Evolutionary conservation across 2,329 filamentous ascomycete genomes (phyloP), one percentile per base, ranked within the genome.

Genomic region (Purpureocillium lavendulum): DNA sequence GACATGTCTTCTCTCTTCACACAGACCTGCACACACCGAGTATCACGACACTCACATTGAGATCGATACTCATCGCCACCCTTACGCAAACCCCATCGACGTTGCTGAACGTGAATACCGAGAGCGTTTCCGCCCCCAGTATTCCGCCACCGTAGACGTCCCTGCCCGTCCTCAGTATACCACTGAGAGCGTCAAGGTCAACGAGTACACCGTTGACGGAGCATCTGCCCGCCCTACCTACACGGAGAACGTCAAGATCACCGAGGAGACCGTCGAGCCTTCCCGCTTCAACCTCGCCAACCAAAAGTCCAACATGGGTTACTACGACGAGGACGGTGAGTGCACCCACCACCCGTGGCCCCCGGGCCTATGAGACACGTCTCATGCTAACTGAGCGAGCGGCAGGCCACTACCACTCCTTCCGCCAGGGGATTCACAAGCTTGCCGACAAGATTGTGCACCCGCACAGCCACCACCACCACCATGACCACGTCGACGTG

Each of bases 11-110:
- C 31, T 34, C 38, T 33, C 37, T 24, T 40, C 43, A 36, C 43
- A 43, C 49, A 61, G 58, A 54, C 54, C 59, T 52, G 49, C 54
- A 57, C 64, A 51, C 49, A 55, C 56, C 49, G 54, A 67, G 55
- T 80, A 77, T 69, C 67, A 73, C 56, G 76, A 82, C 62, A 72
- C 76, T 61, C 76, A 78, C 60, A 66, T 85, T 62, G 77, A 86
- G 65, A 69, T 80, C 58, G 72, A 84, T 61, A 56, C 54, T 48
- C 70, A 70, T 49, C 61, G 64, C 52, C 64, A 66, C 56, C 60
- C 65, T 46, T 64, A 65, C 57, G 60, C 69, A 53, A 70, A 62
- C 51, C 64, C 71, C 50, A 70, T 82, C 61, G 79, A 83, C 65
- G 61, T 74, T 50, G 75, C 75, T 57, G 79, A 83, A 65, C 75